Base-by-base conservation (phyloP, 1,139 yeast genomes). In the Pichia sp. region DNA sequence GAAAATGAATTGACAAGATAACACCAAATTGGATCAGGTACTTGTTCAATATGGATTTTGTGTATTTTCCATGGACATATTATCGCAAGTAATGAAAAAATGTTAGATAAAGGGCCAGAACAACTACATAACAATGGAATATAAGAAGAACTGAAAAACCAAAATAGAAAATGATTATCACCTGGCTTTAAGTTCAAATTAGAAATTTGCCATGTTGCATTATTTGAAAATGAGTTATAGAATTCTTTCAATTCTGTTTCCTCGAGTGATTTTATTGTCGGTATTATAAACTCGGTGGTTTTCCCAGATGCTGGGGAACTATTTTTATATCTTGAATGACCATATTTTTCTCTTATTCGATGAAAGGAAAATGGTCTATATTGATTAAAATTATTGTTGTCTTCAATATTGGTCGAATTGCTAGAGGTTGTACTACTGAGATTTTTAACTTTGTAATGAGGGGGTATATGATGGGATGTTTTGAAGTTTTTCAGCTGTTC, bases 101-200 rank as follows among this genome's bases (percentile, higher is more conserved):
- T 73, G 54, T 85, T 85, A 5, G 90, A 81, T 30, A 86, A 57
- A 0, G 95, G 95, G 0, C 94, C 94, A 35, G 82, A 56, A 54
- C 90, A 83, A 1, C 94, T 89, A 0, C 89, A 80, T 3, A 82
- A 60, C 16, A 86, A 71, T 0, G 95, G 95, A 54, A 85, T 73
- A 54, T 78, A 78, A 4, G 83, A 73, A 2, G 87, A 78, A 1
- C 80, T 64, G 16, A 71, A 56, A 55, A 78, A 81, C 89, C 90
- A 82, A 30, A 73, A 38, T 2, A 75, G 57, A 54, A 79, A 80
- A 37, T 59, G 46, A 0, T 55, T 57, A 27, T 74, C 80, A 0
- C 80, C 80, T 0, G 81, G 82, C 43, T 67, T 54, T 4, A 60
- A 60, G 30, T 57, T 56, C 27, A 64, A 50, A 27, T 55, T 54